Evolutionary conservation across 2,329 filamentous ascomycete genomes (phyloP).

Genomic region (Stromatinia cepivora): DNA sequence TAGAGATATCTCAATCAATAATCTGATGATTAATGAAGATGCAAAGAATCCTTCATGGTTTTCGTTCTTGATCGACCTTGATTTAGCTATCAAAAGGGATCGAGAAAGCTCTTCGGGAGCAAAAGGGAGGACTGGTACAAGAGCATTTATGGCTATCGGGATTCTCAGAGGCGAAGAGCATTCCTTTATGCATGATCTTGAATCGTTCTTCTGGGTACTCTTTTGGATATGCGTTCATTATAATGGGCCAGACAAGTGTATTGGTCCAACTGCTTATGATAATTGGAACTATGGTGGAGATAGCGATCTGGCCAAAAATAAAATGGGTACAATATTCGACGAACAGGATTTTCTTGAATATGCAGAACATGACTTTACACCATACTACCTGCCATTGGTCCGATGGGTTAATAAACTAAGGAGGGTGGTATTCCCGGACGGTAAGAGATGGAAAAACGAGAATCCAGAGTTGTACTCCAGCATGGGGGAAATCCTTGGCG

Average conservation of each 20-base stretch:
- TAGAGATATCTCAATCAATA: conserved; percentile 42
- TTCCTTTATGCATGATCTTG: conserved; percentile 42
- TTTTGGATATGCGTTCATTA: conserved; percentile 23
- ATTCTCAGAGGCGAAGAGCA: conserved; percentile 39
- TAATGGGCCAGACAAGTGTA: not conserved
- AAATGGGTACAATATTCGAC: not conserved
- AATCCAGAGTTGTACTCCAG: not conserved
- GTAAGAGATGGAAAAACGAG: not conserved
- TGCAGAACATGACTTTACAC: not conserved
- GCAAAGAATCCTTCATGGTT: conserved; percentile 22
- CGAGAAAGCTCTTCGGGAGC: conserved; percentile 29
- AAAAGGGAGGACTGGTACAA: conserved; percentile 38
- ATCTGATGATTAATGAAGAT: conserved; percentile 42
- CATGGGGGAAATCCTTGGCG: not conserved
- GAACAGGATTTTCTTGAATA: not conserved
- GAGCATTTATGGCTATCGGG: conserved; percentile 44
- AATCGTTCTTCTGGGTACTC: conserved; percentile 40
- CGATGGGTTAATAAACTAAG: not conserved
- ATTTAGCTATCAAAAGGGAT: conserved; percentile 40
- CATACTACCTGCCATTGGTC: not conserved
- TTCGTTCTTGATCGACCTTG: conserved; percentile 44
- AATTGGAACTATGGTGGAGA: not conserved
- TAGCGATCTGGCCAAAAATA: not conserved
- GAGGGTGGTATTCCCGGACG: not conserved
- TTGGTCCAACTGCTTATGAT: not conserved